phyloP scores from a whole-genome alignment of 257 asterid species.

The Salvia hispanica region DNA sequence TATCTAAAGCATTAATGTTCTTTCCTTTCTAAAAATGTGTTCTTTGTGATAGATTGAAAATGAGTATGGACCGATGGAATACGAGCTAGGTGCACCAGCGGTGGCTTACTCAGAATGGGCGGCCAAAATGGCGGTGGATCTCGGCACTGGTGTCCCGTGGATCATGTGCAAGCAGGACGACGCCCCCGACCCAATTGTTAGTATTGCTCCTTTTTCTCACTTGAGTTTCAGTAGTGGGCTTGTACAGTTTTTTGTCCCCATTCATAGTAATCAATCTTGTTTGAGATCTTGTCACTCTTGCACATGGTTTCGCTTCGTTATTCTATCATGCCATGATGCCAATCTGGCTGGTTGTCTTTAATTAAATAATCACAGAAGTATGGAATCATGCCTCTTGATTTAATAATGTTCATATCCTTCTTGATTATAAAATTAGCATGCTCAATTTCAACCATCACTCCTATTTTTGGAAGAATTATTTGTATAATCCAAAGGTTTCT shows the following conservation, averaged over 20 bases:
- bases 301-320: slow-evolving; percentile 44
- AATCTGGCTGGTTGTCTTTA: no score
- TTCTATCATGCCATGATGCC: no score
- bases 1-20: background rate
- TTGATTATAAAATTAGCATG: slow-evolving; percentile 29
- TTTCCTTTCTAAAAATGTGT: background rate
- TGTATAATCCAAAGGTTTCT: no score
- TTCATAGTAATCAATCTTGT: slow-evolving; percentile 29
- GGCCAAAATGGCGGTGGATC: slow-evolving; percentile 94
- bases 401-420: background rate
- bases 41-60: slow-evolving; percentile 71
- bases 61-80: slow-evolving; percentile 96
- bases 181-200: slow-evolving; percentile 95
- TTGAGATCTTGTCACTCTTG: slow-evolving; percentile 34
- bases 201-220: slow-evolving; percentile 29
- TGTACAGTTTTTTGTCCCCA: slow-evolving; percentile 37
- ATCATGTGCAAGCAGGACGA: slow-evolving; percentile 99
- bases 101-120: slow-evolving; percentile 85
- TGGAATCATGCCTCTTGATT: slow-evolving; percentile 21
- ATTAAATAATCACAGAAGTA: slow-evolving; percentile 16
- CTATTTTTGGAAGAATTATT: background rate
- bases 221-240: slow-evolving; percentile 26
- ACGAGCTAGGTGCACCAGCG: slow-evolving; percentile 85
- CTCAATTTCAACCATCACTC: slow-evolving; percentile 11
- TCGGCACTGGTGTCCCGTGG: slow-evolving; percentile 96